Percentiles rank a stretch among this genome's conserved stretches.
Conservation (phyloP, 2,329 filamentous ascomycete genomes). For the Keithomyces neogunnii region DNA sequence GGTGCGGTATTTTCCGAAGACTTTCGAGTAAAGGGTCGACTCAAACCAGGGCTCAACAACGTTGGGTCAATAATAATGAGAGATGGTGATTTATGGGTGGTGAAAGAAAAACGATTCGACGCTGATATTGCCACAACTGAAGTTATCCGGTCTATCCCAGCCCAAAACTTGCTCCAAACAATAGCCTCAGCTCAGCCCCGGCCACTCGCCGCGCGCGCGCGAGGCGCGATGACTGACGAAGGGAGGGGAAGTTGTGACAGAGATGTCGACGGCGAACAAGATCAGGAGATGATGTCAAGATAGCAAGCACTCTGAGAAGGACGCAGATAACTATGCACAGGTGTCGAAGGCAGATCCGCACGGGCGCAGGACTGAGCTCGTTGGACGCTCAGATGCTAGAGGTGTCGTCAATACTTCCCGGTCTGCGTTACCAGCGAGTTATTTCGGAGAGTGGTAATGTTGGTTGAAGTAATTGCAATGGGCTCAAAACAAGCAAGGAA, state of each 20-base stretch:
- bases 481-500: background rate
- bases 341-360: background rate
- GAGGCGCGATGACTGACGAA: background rate
- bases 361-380: conserved; percentile 3
- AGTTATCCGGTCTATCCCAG: background rate
- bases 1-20: background rate
- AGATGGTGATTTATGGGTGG: background rate
- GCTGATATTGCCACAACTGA: background rate
- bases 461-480: background rate
- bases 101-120: background rate
- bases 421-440: background rate
- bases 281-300: background rate
- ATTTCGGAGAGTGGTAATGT: background rate
- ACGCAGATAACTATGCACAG: background rate
- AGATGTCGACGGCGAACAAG: background rate
- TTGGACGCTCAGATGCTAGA: background rate
- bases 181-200: background rate
- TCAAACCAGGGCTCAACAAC: background rate
- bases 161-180: background rate
- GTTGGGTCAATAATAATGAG: too few species aligned
- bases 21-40: background rate
- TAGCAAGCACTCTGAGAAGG: background rate
- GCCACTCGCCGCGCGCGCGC: background rate
- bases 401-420: conserved; percentile 5
- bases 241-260: background rate